Evolutionary conservation across 202 grass and related monocot genomes (phyloP), one percentile per base, ranked within the genome.

Genomic region (Alloteropsis angusta): DNA sequence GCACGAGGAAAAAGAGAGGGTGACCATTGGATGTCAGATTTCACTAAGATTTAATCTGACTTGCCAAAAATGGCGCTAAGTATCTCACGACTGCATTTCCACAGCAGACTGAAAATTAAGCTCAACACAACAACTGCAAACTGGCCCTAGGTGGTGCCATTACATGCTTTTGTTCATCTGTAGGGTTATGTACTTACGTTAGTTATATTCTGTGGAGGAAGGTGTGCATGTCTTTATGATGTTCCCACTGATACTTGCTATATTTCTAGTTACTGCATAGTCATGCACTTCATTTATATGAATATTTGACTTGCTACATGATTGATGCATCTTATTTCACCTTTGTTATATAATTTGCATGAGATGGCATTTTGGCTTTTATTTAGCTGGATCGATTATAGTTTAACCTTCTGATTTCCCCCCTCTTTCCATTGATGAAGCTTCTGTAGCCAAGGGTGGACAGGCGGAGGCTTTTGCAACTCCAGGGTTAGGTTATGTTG

Each of bases 401-500:
- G 60, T 46, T 43, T 42, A 76, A 49, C 16, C n/a, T 32, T 28
- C 46, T 87, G 39, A 78, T 8, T 41, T 37, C 9, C n/a, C 16
- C 18, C 16, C 1, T 36, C 53, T 81, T 59, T 43, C 7, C 15
- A 15, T 77, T 72, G 47, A 80, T 69, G 30, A 88, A 87, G 75
- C 89, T 81, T 92, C 89, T 57, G 70, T 39, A 60, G 60, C 83
- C 32, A 98, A 93, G 86, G 85, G 74, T 73, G 71, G 74, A 54
- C 43, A 73, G 46, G 83, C 39, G 7, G 87, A 82, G 63, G 19
- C 88, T 75, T 19, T 83, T 74, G 80, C 84, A 56, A 76, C 67
- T 77, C 60, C 85, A 65, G 70, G 68, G 71, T 68, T 95, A 73
- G 44, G 83, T 80, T 95, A 93, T 75, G 49, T 84, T 14, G 96